Percentiles rank a stretch among this genome's conserved stretches.
phyloP scores from a whole-genome alignment of 169 alveolate genomes.

The Cryptosporidium xiaoi region DNA sequence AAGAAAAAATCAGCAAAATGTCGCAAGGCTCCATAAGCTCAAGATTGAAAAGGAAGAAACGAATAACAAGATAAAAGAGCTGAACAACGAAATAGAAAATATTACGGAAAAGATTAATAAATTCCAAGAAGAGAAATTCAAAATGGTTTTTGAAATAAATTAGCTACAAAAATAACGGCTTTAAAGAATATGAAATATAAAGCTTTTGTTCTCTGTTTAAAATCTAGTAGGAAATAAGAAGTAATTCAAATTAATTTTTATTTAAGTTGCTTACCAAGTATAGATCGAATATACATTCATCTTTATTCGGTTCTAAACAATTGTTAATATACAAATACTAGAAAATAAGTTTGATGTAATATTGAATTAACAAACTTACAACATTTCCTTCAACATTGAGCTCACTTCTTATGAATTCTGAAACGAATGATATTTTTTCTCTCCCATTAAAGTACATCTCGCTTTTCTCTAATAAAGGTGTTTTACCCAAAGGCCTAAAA shows the following conservation, averaged over 20 bases:
- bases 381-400: conserved; percentile 18
- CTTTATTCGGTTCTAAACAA: conserved; percentile 36
- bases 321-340: conserved; percentile 37
- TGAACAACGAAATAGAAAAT: conserved; percentile 12
- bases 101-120: neutral
- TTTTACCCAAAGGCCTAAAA: conserved; percentile 35
- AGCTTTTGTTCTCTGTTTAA: conserved; percentile 16
- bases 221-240: neutral
- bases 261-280: conserved; percentile 32
- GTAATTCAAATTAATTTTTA: neutral
- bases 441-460: conserved; percentile 4
- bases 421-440: conserved; percentile 9
- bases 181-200: conserved; percentile 21
- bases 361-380: conserved; percentile 21
- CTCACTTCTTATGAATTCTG: neutral
- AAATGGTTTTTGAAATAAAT: conserved; percentile 3
- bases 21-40: conserved; percentile 5
- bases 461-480: conserved; percentile 8
- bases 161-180: conserved; percentile 25
- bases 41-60: conserved; percentile 4
- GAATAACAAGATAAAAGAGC: conserved; percentile 6
- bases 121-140: conserved; percentile 43
- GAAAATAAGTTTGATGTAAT: neutral
- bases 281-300: conserved; percentile 52
- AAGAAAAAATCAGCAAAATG: conserved; percentile 7